Percentiles rank a stretch among this genome's conserved stretches.
Conservation (phyloP, 2,329 filamentous ascomycete species). For the Aureobasidium pullulans region DNA sequence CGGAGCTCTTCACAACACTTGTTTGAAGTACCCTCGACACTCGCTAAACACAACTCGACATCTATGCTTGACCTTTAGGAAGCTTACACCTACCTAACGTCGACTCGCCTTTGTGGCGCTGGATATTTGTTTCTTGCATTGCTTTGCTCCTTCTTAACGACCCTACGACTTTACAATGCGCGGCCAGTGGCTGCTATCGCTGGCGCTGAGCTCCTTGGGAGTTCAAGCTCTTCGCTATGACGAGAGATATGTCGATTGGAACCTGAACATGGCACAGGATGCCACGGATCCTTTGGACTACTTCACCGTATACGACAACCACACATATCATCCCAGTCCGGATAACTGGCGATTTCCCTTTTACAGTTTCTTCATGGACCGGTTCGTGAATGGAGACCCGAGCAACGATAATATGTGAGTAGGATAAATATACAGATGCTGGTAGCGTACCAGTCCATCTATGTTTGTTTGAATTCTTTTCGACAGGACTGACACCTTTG, state of each 20-base stretch:
- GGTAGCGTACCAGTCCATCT: too few species aligned
- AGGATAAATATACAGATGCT: not conserved
- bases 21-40: not conserved
- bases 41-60: not conserved
- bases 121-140: not conserved
- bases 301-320: conserved; percentile 47
- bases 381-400: conserved; percentile 59
- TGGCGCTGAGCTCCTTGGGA: not conserved
- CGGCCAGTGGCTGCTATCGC: conserved; percentile 1
- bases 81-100: not conserved
- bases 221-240: conserved; percentile 33
- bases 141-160: not conserved
- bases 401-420: conserved; percentile 50
- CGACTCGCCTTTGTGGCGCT: conserved; percentile 6
- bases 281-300: conserved; percentile 53
- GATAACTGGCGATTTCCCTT: conserved; percentile 59
- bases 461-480: too few species aligned
- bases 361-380: conserved; percentile 57
- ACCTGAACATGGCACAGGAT: conserved; percentile 53
- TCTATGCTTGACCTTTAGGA: conserved; percentile 1
- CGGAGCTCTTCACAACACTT: not conserved
- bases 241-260: conserved; percentile 46
- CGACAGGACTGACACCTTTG: not conserved
- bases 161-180: conserved; percentile 6
- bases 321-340: conserved; percentile 48